Percentiles rank a stretch among this genome's conserved stretches.
Evolutionary conservation across 2,329 filamentous ascomycete genomes (phyloP).

Genomic region (Cadophora malorum): DNA sequence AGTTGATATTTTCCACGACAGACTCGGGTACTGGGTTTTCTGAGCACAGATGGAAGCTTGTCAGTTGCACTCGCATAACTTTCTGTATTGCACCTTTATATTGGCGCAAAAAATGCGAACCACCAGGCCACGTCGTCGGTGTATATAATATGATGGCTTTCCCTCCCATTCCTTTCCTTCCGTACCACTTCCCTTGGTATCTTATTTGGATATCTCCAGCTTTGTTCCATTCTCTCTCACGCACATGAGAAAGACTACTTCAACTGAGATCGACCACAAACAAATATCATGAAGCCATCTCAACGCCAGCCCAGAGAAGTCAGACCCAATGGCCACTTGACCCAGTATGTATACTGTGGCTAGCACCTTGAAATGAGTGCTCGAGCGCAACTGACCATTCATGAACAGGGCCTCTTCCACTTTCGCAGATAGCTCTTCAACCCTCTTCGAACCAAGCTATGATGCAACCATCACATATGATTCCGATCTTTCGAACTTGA

Average conservation of each 20-base stretch:
- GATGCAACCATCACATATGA: neutral
- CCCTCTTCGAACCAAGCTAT: neutral
- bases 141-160: conserved; percentile 2
- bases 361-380: neutral
- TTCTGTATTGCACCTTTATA: conserved; percentile 14
- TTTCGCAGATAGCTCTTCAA: neutral
- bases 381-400: neutral
- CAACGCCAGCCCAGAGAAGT: neutral
- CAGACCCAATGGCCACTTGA: neutral
- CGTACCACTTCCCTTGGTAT: neutral
- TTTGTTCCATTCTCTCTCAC: no score
- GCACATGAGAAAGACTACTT: neutral
- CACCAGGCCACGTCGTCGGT: neutral
- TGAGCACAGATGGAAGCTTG: neutral
- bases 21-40: neutral
- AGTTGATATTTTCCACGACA: neutral
- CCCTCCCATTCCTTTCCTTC: neutral
- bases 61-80: neutral
- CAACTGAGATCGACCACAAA: neutral
- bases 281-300: neutral
- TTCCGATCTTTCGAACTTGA: conserved; percentile 9
- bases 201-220: neutral
- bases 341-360: neutral
- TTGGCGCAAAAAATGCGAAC: neutral
- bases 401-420: neutral